Base-by-base conservation (phyloP, 2,329 filamentous ascomycete genomes). In the Aspergillus sojae region DNA sequence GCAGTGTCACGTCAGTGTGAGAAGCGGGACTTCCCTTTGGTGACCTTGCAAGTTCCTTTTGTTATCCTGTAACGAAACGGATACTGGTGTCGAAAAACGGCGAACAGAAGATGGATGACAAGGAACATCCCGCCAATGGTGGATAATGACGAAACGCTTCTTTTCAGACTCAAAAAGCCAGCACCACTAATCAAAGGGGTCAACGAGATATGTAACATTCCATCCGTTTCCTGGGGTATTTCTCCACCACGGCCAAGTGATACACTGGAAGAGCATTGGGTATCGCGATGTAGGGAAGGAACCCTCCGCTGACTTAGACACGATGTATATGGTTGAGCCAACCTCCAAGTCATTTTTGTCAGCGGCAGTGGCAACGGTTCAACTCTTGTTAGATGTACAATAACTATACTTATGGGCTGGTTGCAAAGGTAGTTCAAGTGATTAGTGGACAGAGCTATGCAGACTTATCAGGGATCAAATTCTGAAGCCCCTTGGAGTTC, bases 331-430 rank as follows among this genome's bases (percentile, higher is more conserved):
- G 21, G 63, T 72, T 16, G 69, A 66, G 14, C 73, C 75, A 12
- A 58, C 73, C 32, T 71, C 71, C 23, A 76, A 75, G 58, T 68
- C 68, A 45, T 65, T 75, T 52, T 70, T 68, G 3, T 66, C 72
- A 11, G 67, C 74, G 14, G 65, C 67, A 4, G 48, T 72, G 23
- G 3, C 23, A 26, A 26, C 23, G 23, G 23, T 26, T 26, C 23
- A 26, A 26, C 23, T 26, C 23, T 26, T 26, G 3, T 26, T 4
- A 26, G 23, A 26, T 26, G 23, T 26, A 3, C 23, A 3, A 26
- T 26, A 26, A 26, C 23, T 26, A 26, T 26, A 26, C 23, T 26
- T 26, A 26, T 26, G 23, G 23, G 23, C 23, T 26, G 23, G 23
- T 26, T 26, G 23, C 23, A 26, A 26, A 26, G 23, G 23, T 26